Conservation (phyloP, 2,329 filamentous ascomycete species). For the Orbilia blumenaviensis region DNA sequence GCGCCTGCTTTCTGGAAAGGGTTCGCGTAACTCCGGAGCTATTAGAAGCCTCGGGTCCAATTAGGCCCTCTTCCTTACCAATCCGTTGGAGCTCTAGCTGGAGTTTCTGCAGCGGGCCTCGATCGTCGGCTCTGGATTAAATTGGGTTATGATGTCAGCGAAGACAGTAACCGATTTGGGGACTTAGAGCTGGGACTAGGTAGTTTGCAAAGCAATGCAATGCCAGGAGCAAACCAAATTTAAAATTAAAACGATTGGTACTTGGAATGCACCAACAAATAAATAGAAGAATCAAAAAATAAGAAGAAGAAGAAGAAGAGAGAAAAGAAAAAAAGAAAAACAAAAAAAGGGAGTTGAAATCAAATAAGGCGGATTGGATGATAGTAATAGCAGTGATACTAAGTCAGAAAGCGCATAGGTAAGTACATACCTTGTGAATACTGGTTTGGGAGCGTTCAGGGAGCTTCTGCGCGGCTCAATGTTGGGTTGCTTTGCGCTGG, state of each 20-base stretch:
- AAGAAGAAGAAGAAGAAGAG: no score
- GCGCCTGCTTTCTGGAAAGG: conserved; percentile 56
- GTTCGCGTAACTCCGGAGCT: conserved; percentile 51
- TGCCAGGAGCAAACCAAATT: background rate
- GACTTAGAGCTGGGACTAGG: background rate
- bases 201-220: background rate
- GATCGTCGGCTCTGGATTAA: conserved; percentile 74
- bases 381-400: conserved; percentile 8
- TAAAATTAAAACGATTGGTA: no score
- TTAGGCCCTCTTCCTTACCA: conserved; percentile 88
- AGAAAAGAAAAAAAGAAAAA: background rate
- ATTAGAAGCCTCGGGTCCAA: conserved; percentile 33
- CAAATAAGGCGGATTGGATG: background rate
- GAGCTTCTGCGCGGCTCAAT: conserved; percentile 52
- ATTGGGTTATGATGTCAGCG: conserved; percentile 8
- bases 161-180: background rate
- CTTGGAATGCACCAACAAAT: no score
- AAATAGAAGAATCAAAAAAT: no score
- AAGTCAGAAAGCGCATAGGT: no score
- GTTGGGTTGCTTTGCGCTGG: conserved; percentile 33
- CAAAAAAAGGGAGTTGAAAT: background rate
- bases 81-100: conserved; percentile 90
- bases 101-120: conserved; percentile 90
- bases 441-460: conserved; percentile 42
- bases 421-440: conserved; percentile 49